Evolutionary conservation across 1,139 yeast genomes (phyloP), one percentile per base, ranked within the genome.

Genomic region (Magnusiomyces magnusii): DNA sequence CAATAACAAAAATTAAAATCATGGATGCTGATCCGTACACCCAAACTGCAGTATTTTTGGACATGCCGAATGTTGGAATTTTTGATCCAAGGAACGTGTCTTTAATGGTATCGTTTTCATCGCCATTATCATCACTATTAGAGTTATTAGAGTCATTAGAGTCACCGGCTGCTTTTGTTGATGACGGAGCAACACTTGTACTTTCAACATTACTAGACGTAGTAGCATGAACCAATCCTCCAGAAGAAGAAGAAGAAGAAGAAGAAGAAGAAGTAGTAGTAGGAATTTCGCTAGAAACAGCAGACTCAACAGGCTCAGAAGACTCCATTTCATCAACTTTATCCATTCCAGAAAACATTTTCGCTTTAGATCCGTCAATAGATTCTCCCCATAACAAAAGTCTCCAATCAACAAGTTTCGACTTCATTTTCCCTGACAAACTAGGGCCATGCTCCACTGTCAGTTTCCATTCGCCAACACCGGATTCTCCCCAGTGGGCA

Each of bases 401-500:
- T 69, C 85, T 86, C 95, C 97, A 93, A 66, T 81, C 78, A 51
- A 78, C 73, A 54, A 93, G 79, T 2, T 68, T 71, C 19, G 56
- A 57, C 1, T 57, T 62, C 7, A 71, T 71, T 63, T 76, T 75
- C 1, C 65, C 71, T 9, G 72, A 73, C 27, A 72, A 73, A 49
- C 31, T 41, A 23, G 53, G 51, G 10, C 69, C 70, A 58, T 83
- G 82, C 60, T 75, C 74, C 0, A 92, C 92, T 65, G 80, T 82
- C 28, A 93, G 69, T 42, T 75, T 82, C 99, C 99, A 95, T 19
- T 82, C 83, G 13, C 99, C 99, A 39, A 73, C 73, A 1, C 95
- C 95, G 0, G 72, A 63, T 70, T 91, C 97, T 42, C 97, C 97
- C 98, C 99, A 93, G 71, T 93, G 98, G 1, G 96, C 98, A 25